Conservation (phyloP, 208 protist species). For the Leishmania gerbilli region DNA sequence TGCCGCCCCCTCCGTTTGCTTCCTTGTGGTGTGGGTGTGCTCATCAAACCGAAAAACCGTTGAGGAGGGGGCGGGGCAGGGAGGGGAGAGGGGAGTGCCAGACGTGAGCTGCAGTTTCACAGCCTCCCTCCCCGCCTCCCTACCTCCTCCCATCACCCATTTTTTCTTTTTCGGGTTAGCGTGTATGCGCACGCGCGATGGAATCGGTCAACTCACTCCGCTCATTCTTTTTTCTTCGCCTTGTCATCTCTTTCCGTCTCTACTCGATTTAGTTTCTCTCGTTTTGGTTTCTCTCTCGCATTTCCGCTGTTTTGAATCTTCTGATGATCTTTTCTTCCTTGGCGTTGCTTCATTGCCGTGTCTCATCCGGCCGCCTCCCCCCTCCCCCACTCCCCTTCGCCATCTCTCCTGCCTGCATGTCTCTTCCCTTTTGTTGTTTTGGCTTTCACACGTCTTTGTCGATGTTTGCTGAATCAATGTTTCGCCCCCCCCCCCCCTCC, state of each 20-base stretch:
- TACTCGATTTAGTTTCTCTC: neutral
- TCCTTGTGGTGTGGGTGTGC: neutral
- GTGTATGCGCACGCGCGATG: neutral
- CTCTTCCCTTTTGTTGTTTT: slow-evolving; percentile 14
- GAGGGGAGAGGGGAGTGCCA: neutral
- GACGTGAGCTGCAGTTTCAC: neutral
- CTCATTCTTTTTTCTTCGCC: neutral
- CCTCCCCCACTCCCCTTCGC: neutral
- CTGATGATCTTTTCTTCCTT: neutral
- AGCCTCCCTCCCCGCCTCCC: neutral
- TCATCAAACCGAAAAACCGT: neutral
- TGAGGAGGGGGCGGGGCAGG: neutral
- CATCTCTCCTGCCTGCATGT: neutral
- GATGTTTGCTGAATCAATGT: slow-evolving; percentile 11
- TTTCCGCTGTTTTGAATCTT: neutral
- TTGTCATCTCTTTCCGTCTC: neutral
- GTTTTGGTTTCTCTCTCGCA: neutral
- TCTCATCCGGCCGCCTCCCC: neutral
- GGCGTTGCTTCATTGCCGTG: no score
- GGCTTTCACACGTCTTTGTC: neutral
- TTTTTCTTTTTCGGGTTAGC: neutral
- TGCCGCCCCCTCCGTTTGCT: neutral
- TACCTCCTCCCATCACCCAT: neutral
- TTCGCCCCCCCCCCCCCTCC: neutral
- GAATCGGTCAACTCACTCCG: neutral